Base-by-base conservation (phyloP, 2,329 filamentous ascomycete species). In the Fonsecaea monophora region DNA sequence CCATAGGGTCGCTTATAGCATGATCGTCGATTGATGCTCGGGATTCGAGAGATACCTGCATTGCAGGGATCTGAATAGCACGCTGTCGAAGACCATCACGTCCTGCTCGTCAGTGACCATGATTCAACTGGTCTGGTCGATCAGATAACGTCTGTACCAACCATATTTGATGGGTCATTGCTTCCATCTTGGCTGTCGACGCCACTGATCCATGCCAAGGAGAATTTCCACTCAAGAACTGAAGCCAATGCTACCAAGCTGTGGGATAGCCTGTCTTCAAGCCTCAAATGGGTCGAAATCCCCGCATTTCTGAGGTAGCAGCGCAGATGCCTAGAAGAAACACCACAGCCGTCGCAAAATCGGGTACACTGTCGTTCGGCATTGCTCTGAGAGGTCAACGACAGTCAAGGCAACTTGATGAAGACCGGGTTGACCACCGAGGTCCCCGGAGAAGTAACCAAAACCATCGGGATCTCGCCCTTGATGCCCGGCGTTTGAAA, bases 211-310 rank as follows among this genome's bases (percentile, higher is more conserved):
- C 6, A 35, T 21, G 53, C 53, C 53, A 55, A 55, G 53, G 53
- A 55, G 34, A 25, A 55, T 55, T 55, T 25, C 7, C 53, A n/a
- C 53, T 55, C 53, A 55, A 55, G 53, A 55, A 34, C 15, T 34
- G 53, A n/a, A 55, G 53, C 53, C 25, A 55, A 55, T 55, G n/a
- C 53, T 55, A 34, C 42, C 42, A 48, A 48, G 42, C 42, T 25
- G n/a, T 48, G 8, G n/a, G n/a, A 48, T 48, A 8, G 42, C 42
- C 18, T 48, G 18, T 21, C 21, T 21, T 48, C 42, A 21, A 21
- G 8, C 42, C 18, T 48, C 18, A 8, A 48, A 48, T 21, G 18
- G 42, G 38, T 1, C 8, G n/a, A 48, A 48, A 21, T 3, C 42
- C 18, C 42, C 42, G 42, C 42, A 48, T 48, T 48, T n/a, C 38